Evolutionary conservation across 2,329 filamentous ascomycete species (phyloP).

Genomic region (Trematosphaeria pertusa): DNA sequence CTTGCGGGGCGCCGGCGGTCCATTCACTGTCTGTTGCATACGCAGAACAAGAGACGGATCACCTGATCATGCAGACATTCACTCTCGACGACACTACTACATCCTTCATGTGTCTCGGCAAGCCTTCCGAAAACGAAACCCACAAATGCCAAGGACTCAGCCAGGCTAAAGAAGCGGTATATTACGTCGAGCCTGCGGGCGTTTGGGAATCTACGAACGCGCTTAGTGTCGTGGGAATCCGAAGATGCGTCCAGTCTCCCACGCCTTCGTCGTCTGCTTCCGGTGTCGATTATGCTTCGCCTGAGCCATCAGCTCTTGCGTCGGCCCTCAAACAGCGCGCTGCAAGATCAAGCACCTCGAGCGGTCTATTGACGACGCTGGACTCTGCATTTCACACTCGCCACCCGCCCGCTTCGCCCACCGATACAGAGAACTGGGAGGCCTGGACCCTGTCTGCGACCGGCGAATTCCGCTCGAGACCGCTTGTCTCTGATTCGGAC

Average conservation of each 20-base stretch:
- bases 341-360: slow-evolving; percentile 18
- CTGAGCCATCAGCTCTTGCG: slow-evolving; percentile 19
- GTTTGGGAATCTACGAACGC: slow-evolving; percentile 68
- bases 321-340: slow-evolving; percentile 41
- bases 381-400: slow-evolving; percentile 14
- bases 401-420: slow-evolving; percentile 7
- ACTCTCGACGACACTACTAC: slow-evolving; percentile 60
- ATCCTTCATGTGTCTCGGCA: slow-evolving; percentile 63
- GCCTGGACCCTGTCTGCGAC: slow-evolving; percentile 59
- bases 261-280: slow-evolving; percentile 39
- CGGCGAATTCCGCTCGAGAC: slow-evolving; percentile 53
- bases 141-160: slow-evolving; percentile 45
- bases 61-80: slow-evolving; percentile 71
- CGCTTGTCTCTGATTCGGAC: slow-evolving; percentile 33
- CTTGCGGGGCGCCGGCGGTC: slow-evolving; percentile 64
- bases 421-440: slow-evolving; percentile 57
- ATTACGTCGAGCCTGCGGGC: slow-evolving; percentile 67
- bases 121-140: slow-evolving; percentile 43
- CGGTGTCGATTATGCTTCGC: slow-evolving; percentile 26
- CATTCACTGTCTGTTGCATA: slow-evolving; percentile 71
- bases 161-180: slow-evolving; percentile 57
- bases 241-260: slow-evolving; percentile 51
- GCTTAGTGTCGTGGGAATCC: slow-evolving; percentile 69
- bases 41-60: slow-evolving; percentile 63
- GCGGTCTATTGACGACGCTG: slow-evolving; percentile 10